phyloP scores from a whole-genome alignment of 2,329 filamentous ascomycete genomes.

The Penicillium sp. region DNA sequence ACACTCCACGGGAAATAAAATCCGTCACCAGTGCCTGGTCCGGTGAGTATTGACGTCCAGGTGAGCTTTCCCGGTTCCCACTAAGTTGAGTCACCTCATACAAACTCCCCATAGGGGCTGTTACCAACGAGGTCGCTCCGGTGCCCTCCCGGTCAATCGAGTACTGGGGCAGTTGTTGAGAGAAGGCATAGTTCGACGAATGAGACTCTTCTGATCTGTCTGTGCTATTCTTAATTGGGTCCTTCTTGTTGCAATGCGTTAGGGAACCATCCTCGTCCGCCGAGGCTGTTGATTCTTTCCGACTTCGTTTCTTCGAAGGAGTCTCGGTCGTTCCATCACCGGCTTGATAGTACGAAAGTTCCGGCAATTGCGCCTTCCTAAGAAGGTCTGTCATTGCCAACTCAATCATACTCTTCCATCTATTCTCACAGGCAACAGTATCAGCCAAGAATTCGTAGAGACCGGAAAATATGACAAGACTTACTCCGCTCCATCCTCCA shows the following conservation, averaged over 20 bases:
- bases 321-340: slow-evolving; percentile 27
- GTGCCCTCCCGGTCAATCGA: slow-evolving; percentile 36
- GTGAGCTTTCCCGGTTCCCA: slow-evolving; percentile 33
- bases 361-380: slow-evolving; percentile 34
- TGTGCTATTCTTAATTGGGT: slow-evolving; percentile 12
- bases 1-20: slow-evolving; percentile 47
- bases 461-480: slow-evolving; percentile 13
- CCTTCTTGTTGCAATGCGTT: slow-evolving; percentile 16
- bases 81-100: slow-evolving; percentile 46
- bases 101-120: slow-evolving; percentile 44
- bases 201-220: slow-evolving; percentile 15
- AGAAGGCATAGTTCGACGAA: slow-evolving; percentile 21
- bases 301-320: slow-evolving; percentile 27
- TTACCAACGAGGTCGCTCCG: slow-evolving; percentile 35
- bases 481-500: slow-evolving; percentile 47
- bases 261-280: slow-evolving; percentile 23
- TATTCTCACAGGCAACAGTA: slow-evolving; percentile 10
- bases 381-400: slow-evolving; percentile 37
- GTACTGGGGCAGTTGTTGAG: slow-evolving; percentile 22
- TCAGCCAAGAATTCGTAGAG: slow-evolving; percentile 17
- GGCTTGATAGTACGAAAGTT: slow-evolving; percentile 36
- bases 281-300: slow-evolving; percentile 33
- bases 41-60: slow-evolving; percentile 27
- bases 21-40: slow-evolving; percentile 41
- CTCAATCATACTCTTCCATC: slow-evolving; percentile 38